Base-by-base conservation (phyloP, 106 monocot genomes). In the Vanilla planifolia region DNA sequence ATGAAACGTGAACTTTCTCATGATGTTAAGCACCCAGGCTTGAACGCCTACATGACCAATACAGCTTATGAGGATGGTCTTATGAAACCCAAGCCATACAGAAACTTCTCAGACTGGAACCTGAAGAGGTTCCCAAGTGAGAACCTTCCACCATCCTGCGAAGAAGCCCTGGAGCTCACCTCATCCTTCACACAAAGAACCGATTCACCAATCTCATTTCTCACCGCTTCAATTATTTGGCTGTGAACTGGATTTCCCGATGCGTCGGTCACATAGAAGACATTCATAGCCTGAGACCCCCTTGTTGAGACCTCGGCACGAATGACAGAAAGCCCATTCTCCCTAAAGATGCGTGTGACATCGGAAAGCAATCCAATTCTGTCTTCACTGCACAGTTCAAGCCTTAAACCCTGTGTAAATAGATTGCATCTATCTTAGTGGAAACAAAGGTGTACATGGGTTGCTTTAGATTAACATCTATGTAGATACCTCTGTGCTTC, bases 311-410 rank as follows among this genome's bases (percentile, higher is more conserved):
- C 96, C 60, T 96, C 91, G 0, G 90, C 96, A 6, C 67, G 73
- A 2, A 71, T 68, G 6, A 96, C 81, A 0, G 80, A 73, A 3
- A 96, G 75, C 33, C 95, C 95, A 25, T 96, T 75, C 46, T 96
- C 95, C 59, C 95, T 56, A 29, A 96, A 96, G 44, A 90, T 96
- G 11, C 95, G 72, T 0, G 86, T 96, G 2, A 90, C 95, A 20
- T 96, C 86, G 0, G 95, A 86, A 3, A 96, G 75, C 1, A 96
- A 83, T 8, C 96, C 96, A 3, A 86, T 73, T 64, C 96, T 64
- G 48, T 96, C 96, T 23, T 91, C 86, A 17, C 87, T 63, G 56
- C 87, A 84, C 3, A 96, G 79, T 52, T 96, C 96, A 20, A 96
- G 84, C 53, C 74, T 81, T 22, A 91, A 51, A 0, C 96, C 96